Conservation (phyloP, 2,329 filamentous ascomycete species). For the Neospermospora avenae region DNA sequence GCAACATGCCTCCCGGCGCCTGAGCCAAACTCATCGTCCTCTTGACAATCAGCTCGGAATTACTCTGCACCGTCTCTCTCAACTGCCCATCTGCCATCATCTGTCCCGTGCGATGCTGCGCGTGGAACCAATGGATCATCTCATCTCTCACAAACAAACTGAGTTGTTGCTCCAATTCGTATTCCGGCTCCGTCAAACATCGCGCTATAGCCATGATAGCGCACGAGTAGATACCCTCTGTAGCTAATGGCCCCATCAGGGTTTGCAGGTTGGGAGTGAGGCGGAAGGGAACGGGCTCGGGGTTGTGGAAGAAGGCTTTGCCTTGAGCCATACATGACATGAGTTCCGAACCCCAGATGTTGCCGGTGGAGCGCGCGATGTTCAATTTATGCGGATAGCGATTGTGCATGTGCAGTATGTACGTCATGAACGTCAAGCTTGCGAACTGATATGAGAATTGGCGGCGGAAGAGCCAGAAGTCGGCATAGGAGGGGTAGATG, state of each 20-base stretch:
- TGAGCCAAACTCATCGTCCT: conserved; percentile 82
- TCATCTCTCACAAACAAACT: conserved; percentile 95
- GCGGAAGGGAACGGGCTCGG: conserved; percentile 94
- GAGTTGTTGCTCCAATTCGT: conserved; percentile 91
- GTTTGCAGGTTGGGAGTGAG: conserved; percentile 95
- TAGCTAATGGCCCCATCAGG: conserved; percentile 91
- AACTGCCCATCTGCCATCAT: conserved; percentile 61
- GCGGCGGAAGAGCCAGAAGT: conserved; percentile 98
- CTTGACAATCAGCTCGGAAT: conserved; percentile 90
- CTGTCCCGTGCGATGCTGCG: conserved; percentile 60
- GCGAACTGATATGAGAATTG: conserved; percentile 97
- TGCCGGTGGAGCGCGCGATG: conserved; percentile 82
- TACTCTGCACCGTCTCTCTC: conserved; percentile 72
- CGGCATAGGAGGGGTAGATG: conserved; percentile 82
- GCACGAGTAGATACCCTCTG: conserved; percentile 94
- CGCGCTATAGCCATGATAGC: conserved; percentile 95
- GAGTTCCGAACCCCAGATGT: conserved; percentile 94
- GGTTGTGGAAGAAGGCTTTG: conserved; percentile 90
- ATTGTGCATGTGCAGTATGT: conserved; percentile 95
- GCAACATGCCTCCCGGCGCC: conserved; percentile 68
- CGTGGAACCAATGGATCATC: conserved; percentile 95
- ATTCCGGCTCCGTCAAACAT: conserved; percentile 83
- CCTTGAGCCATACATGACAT: conserved; percentile 82
- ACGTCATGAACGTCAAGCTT: conserved; percentile 96
- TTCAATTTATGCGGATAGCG: conserved; percentile 94